Evolutionary conservation across 1,139 yeast genomes (phyloP).

Genomic region (Kluyveromyces sp.): DNA sequence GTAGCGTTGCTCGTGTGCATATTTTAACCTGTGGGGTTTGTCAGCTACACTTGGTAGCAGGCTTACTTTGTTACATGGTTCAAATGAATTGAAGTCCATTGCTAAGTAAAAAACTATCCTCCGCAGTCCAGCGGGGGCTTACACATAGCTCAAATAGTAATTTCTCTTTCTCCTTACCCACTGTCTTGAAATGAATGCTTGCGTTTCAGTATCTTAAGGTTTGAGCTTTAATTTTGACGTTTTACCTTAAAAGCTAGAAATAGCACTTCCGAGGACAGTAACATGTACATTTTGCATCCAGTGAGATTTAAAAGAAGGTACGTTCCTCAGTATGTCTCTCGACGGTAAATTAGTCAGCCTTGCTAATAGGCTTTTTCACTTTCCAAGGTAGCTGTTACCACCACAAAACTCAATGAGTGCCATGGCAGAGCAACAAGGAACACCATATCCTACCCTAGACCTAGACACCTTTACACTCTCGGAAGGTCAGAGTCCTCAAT

Average conservation of each 20-base stretch:
- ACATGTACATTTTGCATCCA: no score
- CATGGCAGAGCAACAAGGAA: neutral
- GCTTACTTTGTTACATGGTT: neutral
- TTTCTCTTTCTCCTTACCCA: neutral
- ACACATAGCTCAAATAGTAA: neutral
- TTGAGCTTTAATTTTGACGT: neutral
- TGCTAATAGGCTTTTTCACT: no score
- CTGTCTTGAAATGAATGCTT: neutral
- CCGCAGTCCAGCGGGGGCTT: neutral
- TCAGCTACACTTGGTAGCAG: neutral
- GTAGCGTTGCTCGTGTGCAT: no score
- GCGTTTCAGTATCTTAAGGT: neutral
- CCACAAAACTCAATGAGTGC: neutral
- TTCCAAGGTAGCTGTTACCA: neutral
- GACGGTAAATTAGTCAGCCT: no score
- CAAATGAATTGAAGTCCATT: neutral
- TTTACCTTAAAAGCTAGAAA: neutral
- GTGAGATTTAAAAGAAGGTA: no score
- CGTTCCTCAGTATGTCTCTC: no score
- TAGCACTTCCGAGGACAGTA: no score
- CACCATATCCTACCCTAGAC: constrained; percentile 10
- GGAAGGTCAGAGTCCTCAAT: neutral
- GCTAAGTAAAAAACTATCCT: neutral
- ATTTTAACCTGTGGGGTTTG: neutral
- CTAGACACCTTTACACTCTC: constrained; percentile 8